phyloP scores from a whole-genome alignment of 768 basidiomycete species.

The Tephrocybe rancida region DNA sequence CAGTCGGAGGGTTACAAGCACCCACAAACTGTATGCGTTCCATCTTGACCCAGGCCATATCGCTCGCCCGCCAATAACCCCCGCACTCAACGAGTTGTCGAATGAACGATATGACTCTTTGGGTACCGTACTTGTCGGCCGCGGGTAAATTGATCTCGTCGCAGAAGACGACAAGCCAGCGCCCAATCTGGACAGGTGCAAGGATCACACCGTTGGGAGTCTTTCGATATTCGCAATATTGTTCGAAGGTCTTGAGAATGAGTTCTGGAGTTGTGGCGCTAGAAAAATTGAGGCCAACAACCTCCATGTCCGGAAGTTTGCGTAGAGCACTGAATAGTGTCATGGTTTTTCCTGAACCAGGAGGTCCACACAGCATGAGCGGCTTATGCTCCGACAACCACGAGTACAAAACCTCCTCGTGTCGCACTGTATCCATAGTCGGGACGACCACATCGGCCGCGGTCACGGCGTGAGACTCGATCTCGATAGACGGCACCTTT shows the following conservation, averaged over 20 bases:
- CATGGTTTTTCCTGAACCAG: slow-evolving; percentile 99
- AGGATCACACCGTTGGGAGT: slow-evolving; percentile 98
- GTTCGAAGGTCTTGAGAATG: slow-evolving; percentile 98
- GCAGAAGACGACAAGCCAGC: slow-evolving; percentile 99
- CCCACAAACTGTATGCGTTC: slow-evolving; percentile 99
- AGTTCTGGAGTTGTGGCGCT: slow-evolving; percentile 98
- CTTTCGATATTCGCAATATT: slow-evolving; percentile 99
- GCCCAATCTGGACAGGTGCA: slow-evolving; percentile 91
- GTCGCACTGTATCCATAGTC: slow-evolving; percentile 97
- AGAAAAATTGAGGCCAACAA: slow-evolving; percentile 98
- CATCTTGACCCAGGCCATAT: slow-evolving; percentile 96
- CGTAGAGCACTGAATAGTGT: slow-evolving; percentile 97
- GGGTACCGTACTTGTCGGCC: slow-evolving; percentile 96
- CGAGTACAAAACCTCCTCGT: slow-evolving; percentile 97
- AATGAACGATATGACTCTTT: slow-evolving; percentile 97
- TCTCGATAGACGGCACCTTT: slow-evolving; percentile 92
- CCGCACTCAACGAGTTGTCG: slow-evolving; percentile 94
- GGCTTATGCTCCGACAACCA: slow-evolving; percentile 99
- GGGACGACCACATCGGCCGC: slow-evolving; percentile 97
- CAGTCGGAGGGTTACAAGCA: slow-evolving; percentile 98
- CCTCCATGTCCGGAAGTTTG: slow-evolving; percentile 98
- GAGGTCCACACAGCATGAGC: slow-evolving; percentile 96
- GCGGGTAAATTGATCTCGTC: slow-evolving; percentile 99
- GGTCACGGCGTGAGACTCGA: slow-evolving; percentile 95
- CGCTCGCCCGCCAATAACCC: slow-evolving; percentile 92